Evolutionary conservation across 2,329 filamentous ascomycete species (phyloP).

Genomic region (Fusarium miscanthi): DNA sequence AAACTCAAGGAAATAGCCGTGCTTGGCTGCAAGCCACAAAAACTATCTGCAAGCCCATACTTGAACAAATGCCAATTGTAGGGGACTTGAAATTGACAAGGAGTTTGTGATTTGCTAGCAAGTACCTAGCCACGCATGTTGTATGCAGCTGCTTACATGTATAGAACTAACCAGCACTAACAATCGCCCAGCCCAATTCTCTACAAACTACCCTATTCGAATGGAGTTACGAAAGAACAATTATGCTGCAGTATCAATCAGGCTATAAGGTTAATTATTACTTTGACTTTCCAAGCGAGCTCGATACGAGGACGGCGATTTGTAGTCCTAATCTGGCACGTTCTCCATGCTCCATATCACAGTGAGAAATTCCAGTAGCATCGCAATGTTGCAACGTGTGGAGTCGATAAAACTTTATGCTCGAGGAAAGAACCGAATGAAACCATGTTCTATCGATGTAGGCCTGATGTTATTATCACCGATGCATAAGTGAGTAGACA

Average conservation of each 20-base stretch:
- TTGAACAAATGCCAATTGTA: accelerated
- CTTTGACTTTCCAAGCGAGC: neutral
- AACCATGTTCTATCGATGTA: neutral
- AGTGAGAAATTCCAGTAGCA: accelerated
- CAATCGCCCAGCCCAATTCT: accelerated
- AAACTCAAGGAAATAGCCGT: accelerated
- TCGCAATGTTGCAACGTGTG: neutral
- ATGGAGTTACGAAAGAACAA: accelerated
- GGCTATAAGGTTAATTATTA: neutral
- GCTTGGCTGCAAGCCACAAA: accelerated
- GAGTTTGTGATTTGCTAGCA: accelerated
- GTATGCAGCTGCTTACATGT: accelerated
- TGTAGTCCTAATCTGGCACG: neutral
- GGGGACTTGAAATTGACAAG: accelerated
- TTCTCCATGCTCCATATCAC: neutral
- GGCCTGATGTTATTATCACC: accelerated
- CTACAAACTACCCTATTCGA: neutral
- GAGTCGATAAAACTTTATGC: neutral
- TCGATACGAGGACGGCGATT: neutral
- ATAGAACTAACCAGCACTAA: accelerated
- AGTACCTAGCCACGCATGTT: accelerated
- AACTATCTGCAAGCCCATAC: too few species aligned
- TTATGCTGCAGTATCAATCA: neutral
- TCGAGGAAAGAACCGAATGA: neutral
- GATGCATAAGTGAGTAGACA: neutral